Percentiles rank a stretch among this genome's conserved stretches.
phyloP scores from a whole-genome alignment of 1,284 basidiomycete genomes.

The Moesziomyces antarcticus region DNA sequence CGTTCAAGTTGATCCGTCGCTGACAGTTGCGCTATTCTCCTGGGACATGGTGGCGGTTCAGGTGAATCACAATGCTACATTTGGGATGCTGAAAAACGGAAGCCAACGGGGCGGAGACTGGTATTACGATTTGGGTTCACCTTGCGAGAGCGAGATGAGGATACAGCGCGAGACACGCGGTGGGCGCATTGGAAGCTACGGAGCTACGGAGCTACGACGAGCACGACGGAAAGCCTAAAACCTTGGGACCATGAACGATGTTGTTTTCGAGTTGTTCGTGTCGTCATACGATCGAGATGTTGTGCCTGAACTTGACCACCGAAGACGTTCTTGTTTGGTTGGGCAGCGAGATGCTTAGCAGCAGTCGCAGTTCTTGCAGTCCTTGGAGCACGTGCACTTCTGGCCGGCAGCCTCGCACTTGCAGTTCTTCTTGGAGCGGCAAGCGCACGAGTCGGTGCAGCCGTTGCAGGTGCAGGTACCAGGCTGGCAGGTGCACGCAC shows the following conservation, averaged over 20 bases:
- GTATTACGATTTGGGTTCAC: too few relatives aligned
- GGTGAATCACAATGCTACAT: too few relatives aligned
- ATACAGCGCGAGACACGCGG: too few relatives aligned
- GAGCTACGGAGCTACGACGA: too few relatives aligned
- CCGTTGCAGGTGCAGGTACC: slow-evolving; percentile 36
- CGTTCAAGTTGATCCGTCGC: not conserved
- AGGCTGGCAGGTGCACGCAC: slow-evolving; percentile 31
- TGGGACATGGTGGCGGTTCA: too few relatives aligned
- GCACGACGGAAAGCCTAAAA: not conserved
- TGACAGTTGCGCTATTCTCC: not conserved
- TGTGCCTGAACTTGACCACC: too few relatives aligned
- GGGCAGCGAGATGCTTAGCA: slow-evolving; percentile 17
- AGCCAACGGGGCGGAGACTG: too few relatives aligned
- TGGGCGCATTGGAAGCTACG: too few relatives aligned
- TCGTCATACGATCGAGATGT: too few relatives aligned
- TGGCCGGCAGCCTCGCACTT: slow-evolving; percentile 42
- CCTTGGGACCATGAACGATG: not conserved
- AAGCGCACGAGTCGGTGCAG: slow-evolving; percentile 41
- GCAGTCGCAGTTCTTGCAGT: slow-evolving; percentile 42
- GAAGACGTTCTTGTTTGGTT: not conserved
- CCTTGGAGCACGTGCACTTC: slow-evolving; percentile 38
- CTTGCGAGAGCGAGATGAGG: too few relatives aligned
- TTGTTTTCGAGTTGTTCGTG: too few relatives aligned
- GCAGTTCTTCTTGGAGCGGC: slow-evolving; percentile 31
- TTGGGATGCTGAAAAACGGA: too few relatives aligned